Evolutionary conservation across 108 stramenopile genomes (phyloP), one percentile per base, ranked within the genome.

Genomic region (Parietichytrium sp.): DNA sequence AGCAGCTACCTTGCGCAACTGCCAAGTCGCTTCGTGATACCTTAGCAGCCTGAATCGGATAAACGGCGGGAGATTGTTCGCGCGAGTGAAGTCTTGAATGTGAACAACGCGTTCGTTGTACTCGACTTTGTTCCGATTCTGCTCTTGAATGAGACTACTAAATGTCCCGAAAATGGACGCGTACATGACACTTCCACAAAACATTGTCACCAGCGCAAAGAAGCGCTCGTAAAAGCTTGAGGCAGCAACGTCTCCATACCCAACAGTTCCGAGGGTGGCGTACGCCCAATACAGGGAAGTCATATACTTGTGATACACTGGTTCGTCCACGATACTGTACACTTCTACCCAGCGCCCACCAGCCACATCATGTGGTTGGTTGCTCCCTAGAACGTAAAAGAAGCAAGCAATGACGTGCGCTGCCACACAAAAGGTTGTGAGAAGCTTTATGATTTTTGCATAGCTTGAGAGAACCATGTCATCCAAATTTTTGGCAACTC

Each of bases 191-290:
- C 51, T 52, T 3, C 84, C 84, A 3, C 26, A 48, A 31, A 54
- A 29, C 33, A 81, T 61, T 16, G 54, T 81, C 3, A 84, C 47
- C 13, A 84, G 36, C 15, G 55, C 48, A 30, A 84, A 53, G 18
- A 29, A 45, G 0, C 77, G 36, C 36, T 72, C 55, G 13, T 30
- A 26, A 4, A 45, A 15, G 13, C 52, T 78, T 45, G 45, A 42
- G 0, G 84, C 81, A 4, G 26, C 26, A 27, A 85, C 78, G 81
- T 85, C 84, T 25, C 84, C 84, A 49, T 81, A 85, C 50, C 84
- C 84, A 4, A 85, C 84, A 2, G 84, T 85, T 13, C 80, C 81
- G 2, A 85, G 52, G 31, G 84, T 85, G 7, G 81, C 72, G 20
- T 54, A 79, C 31, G 84, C 80, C 61, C 81, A 85, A 51, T 85